Percentiles rank a stretch among this genome's conserved stretches.
These are phyloP conservation scores for Acacia acuminata DNA, from an alignment of 306 rosid species.

Conservation along the genomic window DNA sequence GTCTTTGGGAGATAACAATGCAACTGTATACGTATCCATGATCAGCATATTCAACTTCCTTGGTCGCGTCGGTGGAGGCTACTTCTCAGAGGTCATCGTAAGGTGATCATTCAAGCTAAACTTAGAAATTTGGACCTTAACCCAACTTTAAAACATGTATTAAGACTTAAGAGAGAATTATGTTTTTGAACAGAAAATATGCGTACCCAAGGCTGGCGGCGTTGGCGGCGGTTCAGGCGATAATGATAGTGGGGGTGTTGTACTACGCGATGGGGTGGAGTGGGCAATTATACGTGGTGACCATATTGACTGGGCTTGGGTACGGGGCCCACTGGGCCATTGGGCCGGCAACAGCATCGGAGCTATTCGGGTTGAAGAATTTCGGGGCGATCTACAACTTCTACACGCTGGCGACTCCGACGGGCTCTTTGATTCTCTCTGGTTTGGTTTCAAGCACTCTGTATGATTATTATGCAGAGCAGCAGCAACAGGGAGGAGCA, in stretches of 20 bases:
- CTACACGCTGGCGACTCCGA: slow-evolving; percentile 62
- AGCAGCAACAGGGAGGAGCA: slow-evolving; percentile 59
- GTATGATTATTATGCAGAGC: slow-evolving; percentile 67
- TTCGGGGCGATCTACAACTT: slow-evolving; percentile 75
- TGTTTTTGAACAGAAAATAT: slow-evolving; percentile 31
- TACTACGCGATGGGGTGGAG: slow-evolving; percentile 41
- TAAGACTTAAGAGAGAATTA: background rate
- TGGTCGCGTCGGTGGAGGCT: slow-evolving; percentile 90
- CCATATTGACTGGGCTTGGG: slow-evolving; percentile 48
- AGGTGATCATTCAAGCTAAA: slow-evolving; percentile 45
- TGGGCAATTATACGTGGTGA: slow-evolving; percentile 46
- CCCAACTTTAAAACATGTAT: background rate
- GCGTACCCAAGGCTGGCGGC: slow-evolving; percentile 44
- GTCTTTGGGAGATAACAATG: slow-evolving; percentile 61
- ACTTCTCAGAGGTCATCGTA: slow-evolving; percentile 72
- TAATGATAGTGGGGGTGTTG: slow-evolving; percentile 43
- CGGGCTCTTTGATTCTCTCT: slow-evolving; percentile 69
- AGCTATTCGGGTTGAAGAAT: slow-evolving; percentile 70
- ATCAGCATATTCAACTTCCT: slow-evolving; percentile 92
- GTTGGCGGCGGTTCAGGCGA: slow-evolving; percentile 36
- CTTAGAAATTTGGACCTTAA: background rate
- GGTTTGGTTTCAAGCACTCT: slow-evolving; percentile 61
- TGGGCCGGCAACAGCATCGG: slow-evolving; percentile 43
- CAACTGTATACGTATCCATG: slow-evolving; percentile 65
- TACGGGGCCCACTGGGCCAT: slow-evolving; percentile 57